These are phyloP conservation scores for Brettanomyces bruxellensis DNA, from an alignment of 805 yeast species.

Conservation along the genomic window DNA sequence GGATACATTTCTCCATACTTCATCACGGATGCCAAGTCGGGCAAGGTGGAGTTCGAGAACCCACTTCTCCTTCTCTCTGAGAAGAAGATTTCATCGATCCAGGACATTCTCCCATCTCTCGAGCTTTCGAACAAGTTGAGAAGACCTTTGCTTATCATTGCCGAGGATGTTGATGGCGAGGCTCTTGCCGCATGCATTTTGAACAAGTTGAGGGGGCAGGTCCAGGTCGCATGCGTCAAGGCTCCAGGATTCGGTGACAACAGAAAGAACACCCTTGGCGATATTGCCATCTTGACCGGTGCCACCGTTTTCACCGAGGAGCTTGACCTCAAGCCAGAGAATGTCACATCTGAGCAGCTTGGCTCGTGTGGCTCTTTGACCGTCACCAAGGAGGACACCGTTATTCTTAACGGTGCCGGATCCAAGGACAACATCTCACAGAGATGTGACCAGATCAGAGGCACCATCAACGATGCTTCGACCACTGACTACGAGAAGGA, in stretches of 20 bases:
- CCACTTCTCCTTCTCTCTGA: slow-evolving; percentile 84
- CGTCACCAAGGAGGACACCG: slow-evolving; percentile 92
- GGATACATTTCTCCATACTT: slow-evolving; percentile 96
- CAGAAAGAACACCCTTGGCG: slow-evolving; percentile 93
- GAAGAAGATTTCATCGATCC: slow-evolving; percentile 85
- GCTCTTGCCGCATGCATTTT: slow-evolving; percentile 96
- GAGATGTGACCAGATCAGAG: slow-evolving; percentile 92
- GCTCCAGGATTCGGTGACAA: slow-evolving; percentile 99
- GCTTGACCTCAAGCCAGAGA: slow-evolving; percentile 89
- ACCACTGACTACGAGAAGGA: slow-evolving; percentile 91
- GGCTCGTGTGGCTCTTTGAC: slow-evolving; percentile 91
- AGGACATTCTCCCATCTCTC: slow-evolving; percentile 85
- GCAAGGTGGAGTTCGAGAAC: slow-evolving; percentile 91
- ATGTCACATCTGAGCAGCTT: slow-evolving; percentile 80
- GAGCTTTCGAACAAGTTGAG: slow-evolving; percentile 89
- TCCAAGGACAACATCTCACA: slow-evolving; percentile 66
- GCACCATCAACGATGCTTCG: slow-evolving; percentile 60
- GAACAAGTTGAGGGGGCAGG: slow-evolving; percentile 97
- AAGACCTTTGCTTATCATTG: slow-evolving; percentile 86
- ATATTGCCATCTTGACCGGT: slow-evolving; percentile 89
- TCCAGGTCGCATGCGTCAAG: slow-evolving; percentile 93
- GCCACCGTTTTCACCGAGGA: slow-evolving; percentile 92
- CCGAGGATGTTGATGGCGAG: slow-evolving; percentile 97
- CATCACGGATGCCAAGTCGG: slow-evolving; percentile 85
- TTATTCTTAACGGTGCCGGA: slow-evolving; percentile 89